These are phyloP conservation scores for Paramarasmius palmivorus DNA, from an alignment of 1,284 basidiomycete genomes.

Conservation along the genomic window DNA sequence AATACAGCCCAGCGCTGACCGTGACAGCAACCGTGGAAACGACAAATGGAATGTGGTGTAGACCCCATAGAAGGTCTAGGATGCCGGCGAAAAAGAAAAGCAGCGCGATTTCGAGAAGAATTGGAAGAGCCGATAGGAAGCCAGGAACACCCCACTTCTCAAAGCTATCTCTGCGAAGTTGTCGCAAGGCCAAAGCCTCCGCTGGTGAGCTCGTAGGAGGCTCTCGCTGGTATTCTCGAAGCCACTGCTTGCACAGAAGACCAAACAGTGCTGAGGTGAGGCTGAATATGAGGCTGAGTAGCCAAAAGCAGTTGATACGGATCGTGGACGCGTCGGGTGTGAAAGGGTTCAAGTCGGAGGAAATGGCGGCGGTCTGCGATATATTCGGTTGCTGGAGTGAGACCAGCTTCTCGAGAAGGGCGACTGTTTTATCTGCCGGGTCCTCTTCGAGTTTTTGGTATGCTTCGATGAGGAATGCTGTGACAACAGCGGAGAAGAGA, in stretches of 20 bases:
- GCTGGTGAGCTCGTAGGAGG: neutral
- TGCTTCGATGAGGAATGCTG: conserved; percentile 8
- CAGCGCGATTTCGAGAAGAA: conserved; percentile 3
- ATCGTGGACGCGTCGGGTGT: neutral
- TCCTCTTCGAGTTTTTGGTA: conserved; percentile 7
- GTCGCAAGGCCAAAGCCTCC: neutral
- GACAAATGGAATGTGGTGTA: neutral
- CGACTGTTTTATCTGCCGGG: neutral
- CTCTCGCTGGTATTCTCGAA: conserved; percentile 10
- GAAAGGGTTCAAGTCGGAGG: neutral
- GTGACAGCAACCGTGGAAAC: neutral
- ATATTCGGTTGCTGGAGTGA: conserved; percentile 1
- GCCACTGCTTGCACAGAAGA: conserved; percentile 16
- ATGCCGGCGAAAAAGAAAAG: conserved; percentile 7
- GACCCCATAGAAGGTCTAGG: conserved; percentile 5
- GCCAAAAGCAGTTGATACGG: conserved; percentile 7
- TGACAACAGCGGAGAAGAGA: conserved; percentile 9
- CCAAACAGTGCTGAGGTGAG: conserved; percentile 7
- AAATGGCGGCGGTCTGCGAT: neutral
- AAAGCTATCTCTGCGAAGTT: neutral
- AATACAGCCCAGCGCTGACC: neutral
- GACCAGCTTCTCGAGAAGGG: conserved; percentile 4
- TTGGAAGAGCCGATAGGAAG: conserved; percentile 1
- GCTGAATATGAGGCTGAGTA: conserved; percentile 13
- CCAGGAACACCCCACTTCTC: neutral